Conservation (phyloP, 768 basidiomycete species). For the Sporobolomyces pararoseus region DNA sequence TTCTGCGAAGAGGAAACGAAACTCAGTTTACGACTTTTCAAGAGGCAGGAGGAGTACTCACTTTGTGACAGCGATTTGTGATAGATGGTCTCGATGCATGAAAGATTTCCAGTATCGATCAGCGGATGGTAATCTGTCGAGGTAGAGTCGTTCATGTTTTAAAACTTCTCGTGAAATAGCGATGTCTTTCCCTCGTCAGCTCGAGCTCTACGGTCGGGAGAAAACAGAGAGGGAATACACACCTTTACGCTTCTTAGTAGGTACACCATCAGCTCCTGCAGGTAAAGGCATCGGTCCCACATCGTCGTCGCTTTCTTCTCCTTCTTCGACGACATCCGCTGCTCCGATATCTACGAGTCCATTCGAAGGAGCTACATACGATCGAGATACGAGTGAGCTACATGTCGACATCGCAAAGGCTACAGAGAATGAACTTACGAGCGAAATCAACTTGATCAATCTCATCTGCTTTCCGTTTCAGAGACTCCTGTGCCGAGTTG, state of each 20-base stretch:
- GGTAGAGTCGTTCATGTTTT: slow-evolving; percentile 85
- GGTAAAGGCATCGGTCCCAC: slow-evolving; percentile 78
- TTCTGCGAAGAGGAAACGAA: slow-evolving; percentile 55
- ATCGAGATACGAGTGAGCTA: no score
- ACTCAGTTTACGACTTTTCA: background rate
- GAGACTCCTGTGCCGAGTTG: slow-evolving; percentile 19
- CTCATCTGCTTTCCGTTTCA: slow-evolving; percentile 37
- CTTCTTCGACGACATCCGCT: slow-evolving; percentile 30
- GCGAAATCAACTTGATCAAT: slow-evolving; percentile 38
- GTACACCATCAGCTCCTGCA: slow-evolving; percentile 47
- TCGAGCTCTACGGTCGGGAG: no score
- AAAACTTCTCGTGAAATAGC: slow-evolving; percentile 62
- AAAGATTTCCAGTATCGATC: slow-evolving; percentile 96
- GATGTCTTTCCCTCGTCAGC: slow-evolving; percentile 1
- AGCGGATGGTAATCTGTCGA: slow-evolving; percentile 84
- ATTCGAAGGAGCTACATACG: slow-evolving; percentile 7
- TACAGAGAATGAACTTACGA: background rate
- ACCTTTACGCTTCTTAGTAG: slow-evolving; percentile 78
- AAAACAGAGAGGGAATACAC: slow-evolving; percentile 43
- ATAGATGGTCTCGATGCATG: slow-evolving; percentile 92
- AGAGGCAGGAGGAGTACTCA: slow-evolving; percentile 49
- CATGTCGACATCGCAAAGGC: background rate
- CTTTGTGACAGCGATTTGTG: slow-evolving; percentile 85
- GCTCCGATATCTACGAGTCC: slow-evolving; percentile 23
- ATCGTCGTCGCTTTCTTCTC: slow-evolving; percentile 62